These are phyloP conservation scores for Gnomoniopsis smithogilvyi DNA, from an alignment of 2,329 filamentous ascomycete species.

Conservation along the genomic window DNA sequence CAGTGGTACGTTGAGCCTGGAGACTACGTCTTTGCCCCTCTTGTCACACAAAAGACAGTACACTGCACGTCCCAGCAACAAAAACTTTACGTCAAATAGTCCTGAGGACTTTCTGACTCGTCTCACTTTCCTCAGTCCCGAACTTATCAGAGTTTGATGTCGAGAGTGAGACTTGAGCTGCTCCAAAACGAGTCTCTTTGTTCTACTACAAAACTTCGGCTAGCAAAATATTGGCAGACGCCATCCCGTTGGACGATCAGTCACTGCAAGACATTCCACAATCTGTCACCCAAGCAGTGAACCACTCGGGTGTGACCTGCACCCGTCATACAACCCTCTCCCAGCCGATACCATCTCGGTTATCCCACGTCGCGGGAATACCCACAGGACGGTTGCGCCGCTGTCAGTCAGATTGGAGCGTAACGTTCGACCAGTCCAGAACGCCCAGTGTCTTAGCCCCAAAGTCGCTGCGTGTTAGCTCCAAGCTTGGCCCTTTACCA, in stretches of 20 bases:
- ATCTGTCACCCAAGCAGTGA: slow-evolving; percentile 19
- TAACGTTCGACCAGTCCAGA: slow-evolving; percentile 5
- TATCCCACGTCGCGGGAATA: slow-evolving; percentile 26
- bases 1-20: slow-evolving; percentile 1
- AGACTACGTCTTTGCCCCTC: neutral
- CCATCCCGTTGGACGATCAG: slow-evolving; percentile 24
- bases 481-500: slow-evolving; percentile 5
- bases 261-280: slow-evolving; percentile 8
- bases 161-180: slow-evolving; percentile 33
- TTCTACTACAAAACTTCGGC: slow-evolving; percentile 35
- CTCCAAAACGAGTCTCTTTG: slow-evolving; percentile 33
- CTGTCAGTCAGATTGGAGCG: slow-evolving; percentile 20
- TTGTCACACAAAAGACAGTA: neutral
- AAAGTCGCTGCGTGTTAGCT: slow-evolving; percentile 9
- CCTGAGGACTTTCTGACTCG: slow-evolving; percentile 11
- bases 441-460: slow-evolving; percentile 15
- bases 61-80: neutral
- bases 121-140: slow-evolving; percentile 11
- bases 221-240: slow-evolving; percentile 29
- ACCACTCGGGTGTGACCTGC: slow-evolving; percentile 25
- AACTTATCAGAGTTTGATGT: slow-evolving; percentile 20
- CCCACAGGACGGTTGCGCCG: slow-evolving; percentile 24
- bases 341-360: slow-evolving; percentile 3
- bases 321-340: slow-evolving; percentile 19
- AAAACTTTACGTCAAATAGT: slow-evolving; percentile 3